A percentile compares a stretch with the other conserved stretches of the same genome.
Evolutionary conservation across 352 stramenopile genomes (phyloP).

Genomic region (Globisporangium cystogenes): DNA sequence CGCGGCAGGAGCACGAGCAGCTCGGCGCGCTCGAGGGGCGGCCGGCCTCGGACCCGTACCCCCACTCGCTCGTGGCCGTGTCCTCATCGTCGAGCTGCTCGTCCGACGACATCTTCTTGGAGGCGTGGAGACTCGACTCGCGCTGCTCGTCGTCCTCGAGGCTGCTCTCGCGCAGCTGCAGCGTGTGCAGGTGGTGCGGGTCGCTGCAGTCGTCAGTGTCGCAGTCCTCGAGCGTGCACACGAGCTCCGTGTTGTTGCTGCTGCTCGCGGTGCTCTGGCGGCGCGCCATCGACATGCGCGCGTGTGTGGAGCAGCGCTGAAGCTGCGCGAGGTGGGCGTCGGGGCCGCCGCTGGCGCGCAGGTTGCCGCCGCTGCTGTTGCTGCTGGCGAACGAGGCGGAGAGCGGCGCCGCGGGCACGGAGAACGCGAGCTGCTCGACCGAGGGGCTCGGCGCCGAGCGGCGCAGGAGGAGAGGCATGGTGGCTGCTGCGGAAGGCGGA

Average conservation of each 20-base stretch:
- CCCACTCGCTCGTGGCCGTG: conserved; percentile 27
- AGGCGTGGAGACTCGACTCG: conserved; percentile 15
- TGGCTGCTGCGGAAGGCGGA: not conserved
- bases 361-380: not conserved
- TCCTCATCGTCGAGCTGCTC: conserved; percentile 32
- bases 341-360: conserved; percentile 7
- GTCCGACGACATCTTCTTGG: conserved; percentile 25
- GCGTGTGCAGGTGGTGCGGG: conserved; percentile 8
- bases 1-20: conserved; percentile 34
- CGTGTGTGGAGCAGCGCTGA: conserved; percentile 30
- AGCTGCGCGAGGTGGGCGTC: conserved; percentile 17
- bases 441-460: conserved; percentile 58
- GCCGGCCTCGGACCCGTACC: conserved; percentile 26
- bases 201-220: conserved; percentile 17
- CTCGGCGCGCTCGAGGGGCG: conserved; percentile 36
- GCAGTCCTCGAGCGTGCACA: conserved; percentile 6
- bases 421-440: conserved; percentile 67
- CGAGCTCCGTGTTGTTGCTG: conserved; percentile 18
- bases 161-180: conserved; percentile 13
- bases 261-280: conserved; percentile 30
- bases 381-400: conserved; percentile 4
- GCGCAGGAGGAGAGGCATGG: conserved; percentile 72
- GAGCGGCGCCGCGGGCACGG: conserved; percentile 26
- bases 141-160: conserved; percentile 10
- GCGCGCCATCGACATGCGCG: conserved; percentile 23